Base-by-base conservation (phyloP, 129 eudicot species). In the Calendula officinalis region DNA sequence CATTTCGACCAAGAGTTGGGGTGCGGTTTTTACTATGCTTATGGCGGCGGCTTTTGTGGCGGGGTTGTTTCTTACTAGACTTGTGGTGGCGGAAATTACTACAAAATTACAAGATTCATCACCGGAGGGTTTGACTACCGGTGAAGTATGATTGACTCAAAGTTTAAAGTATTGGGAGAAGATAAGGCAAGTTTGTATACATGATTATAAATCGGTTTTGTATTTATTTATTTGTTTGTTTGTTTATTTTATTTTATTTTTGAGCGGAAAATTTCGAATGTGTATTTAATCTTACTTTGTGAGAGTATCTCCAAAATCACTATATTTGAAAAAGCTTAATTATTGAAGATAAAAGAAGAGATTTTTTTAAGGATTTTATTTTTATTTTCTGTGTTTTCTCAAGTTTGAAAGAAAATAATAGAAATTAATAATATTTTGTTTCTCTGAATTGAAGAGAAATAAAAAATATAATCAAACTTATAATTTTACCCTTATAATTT, bases 1-100 rank as follows among this genome's bases (percentile, higher is more conserved):
- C 64, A 76, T 92, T 40, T 92, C 98, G 4, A 70, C 85, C 30
- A 57, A 39, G 30, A 88, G 98, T 56, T 92, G 98, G 98, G 80
- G 60, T 62, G 89, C 85, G 0, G 98, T 92, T 42, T 92, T 92
- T 39, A 67, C 75, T n/a, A 92, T 92, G 96, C 77, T 92, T 15
- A 87, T 87, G 95, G 75, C 12, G 5, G 80, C 91, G 2, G 91
- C 95, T 40, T 62, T 87, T 14, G 64, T 92, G 14, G 96, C 98
- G 4, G 98, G 96, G 10, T 62, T 92, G 78, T 81, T 88, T 71
- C 95, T 92, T 34, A 86, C 96, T 3, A 81, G 83, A 70, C 95
- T 88, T 0, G 98, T 92, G 2, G 73, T 88, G 50, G 82, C 81
- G 0, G 98, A 92, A 72, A 83, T 87, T 64, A 73, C 75, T 64